Evolutionary conservation across 2,329 filamentous ascomycete genomes (phyloP).

Genomic region (Macrophomina phaseolina): DNA sequence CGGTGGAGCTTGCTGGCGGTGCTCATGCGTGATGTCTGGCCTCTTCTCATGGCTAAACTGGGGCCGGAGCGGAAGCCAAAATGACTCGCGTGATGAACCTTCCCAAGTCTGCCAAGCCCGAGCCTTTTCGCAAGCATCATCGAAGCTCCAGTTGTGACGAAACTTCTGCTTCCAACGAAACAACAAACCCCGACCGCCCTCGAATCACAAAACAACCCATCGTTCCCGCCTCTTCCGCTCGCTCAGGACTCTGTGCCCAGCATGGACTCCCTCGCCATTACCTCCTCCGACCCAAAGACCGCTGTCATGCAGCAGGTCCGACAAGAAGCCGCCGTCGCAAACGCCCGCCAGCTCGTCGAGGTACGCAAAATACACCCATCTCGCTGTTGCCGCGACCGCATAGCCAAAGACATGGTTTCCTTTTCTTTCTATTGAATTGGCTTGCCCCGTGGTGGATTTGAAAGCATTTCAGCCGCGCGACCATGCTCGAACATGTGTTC

Average conservation of each 20-base stretch:
- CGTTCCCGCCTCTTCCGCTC: background rate
- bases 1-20: conserved; percentile 19
- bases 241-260: conserved; percentile 5
- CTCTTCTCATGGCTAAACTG: conserved; percentile 24
- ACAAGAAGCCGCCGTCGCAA: conserved; percentile 58
- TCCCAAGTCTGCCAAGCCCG: conserved; percentile 7
- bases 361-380: conserved; percentile 37
- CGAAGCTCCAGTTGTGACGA: conserved; percentile 14
- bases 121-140: conserved; percentile 11
- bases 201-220: background rate
- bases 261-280: conserved; percentile 36
- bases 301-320: conserved; percentile 59
- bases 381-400: background rate
- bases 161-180: conserved; percentile 12
- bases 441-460: no score
- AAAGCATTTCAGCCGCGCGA: no score
- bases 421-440: no score
- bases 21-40: conserved; percentile 26
- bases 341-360: conserved; percentile 58
- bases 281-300: conserved; percentile 50
- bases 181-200: background rate
- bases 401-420: background rate
- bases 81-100: background rate
- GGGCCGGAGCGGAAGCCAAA: conserved; percentile 3
- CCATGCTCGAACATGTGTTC: no score